Base-by-base conservation (phyloP, 106 monocot genomes). In the Acorus gramineus region DNA sequence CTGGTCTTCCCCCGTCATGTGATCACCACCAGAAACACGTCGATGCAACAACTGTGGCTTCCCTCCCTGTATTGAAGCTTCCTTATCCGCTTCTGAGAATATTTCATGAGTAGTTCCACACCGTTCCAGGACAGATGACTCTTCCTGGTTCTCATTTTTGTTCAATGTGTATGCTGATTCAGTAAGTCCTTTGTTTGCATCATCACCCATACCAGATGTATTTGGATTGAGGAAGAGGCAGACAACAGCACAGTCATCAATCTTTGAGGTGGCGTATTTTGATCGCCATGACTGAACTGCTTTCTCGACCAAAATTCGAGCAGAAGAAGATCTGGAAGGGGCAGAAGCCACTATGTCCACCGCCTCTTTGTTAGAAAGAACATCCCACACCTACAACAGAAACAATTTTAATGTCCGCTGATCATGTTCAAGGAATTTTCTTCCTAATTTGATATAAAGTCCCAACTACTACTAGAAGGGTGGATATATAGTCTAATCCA, bases 241-340 rank as follows among this genome's bases (percentile, higher is more conserved):
- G 48, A 92, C 81, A 2, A 70, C 92, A 47, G 92, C 92, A 73
- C 92, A 92, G 43, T 92, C 92, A 65, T 92, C 92, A 11, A 92
- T 70, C 64, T 87, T 92, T 50, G 87, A 86, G 6, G 84, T 84
- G 9, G 92, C 84, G 60, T 82, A 87, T 53, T 76, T 86, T 48
- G 45, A 46, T 60, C 77, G 72, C 92, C 92, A 92, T 0, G 77
- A 60, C 50, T 60, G 76, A 10, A 80, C 71, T 10, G 92, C 92
- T n/a, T 74, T 71, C 55, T 87, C 84, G 10, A 92, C 92, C 42
- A 92, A 63, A n/a, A 46, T 52, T 55, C 75, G 78, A 56, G 92
- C 86, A 60, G 92, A 71, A 55, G 74, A 66, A 59, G 92, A 81
- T 28, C 77, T 72, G 42, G 72, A 53, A 8, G 92, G 71, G 63